Evolutionary conservation across 441 rosid genomes (phyloP), one percentile per base, ranked within the genome.

Genomic region (Syzygium malaccense): DNA sequence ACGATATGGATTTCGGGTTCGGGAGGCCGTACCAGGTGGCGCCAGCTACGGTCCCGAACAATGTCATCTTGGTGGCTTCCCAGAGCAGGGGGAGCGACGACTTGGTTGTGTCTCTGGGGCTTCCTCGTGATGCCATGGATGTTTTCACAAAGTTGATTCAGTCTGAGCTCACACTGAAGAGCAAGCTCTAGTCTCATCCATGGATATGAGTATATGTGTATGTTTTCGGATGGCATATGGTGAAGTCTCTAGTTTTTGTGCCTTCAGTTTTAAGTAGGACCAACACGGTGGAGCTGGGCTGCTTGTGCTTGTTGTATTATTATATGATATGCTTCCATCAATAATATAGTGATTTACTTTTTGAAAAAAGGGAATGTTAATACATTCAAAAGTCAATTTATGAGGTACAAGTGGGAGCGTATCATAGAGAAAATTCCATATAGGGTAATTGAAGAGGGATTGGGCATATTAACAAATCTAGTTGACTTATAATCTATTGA

Each of bases 121-220:
- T 75, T 75, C 3, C 83, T 75, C 5, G 5, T 2, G 2, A 75
- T 4, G n/a, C 51, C 83, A 75, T 75, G 83, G 83, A 75, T 75
- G 51, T 75, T 41, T 75, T 75, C 18, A 12, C 83, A 8, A 23
- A 75, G 83, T 25, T 75, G 51, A 41, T 75, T 75, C 51, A 41
- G 51, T 14, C 41, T 23, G 83, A 75, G 83, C 51, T 75, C 83
- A 41, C 0, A 2, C 5, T 75, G n/a, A 41, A 23, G 25, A 75
- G 83, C 83, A 75, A 75, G 18, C 41, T 75, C 26, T 75, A 75
- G 83, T 41, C 28, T 75, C 83, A 64, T 30, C 75, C 75, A 30
- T 30, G 23, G 41, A 1, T 30, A 0, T 6, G 68, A 62, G 33
- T 14, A 0, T 0, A 17, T 15, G 75, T 19, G 1, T 17, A 19